Evolutionary conservation across 805 yeast genomes (phyloP).

Genomic region (Jamesozyma gamospora): DNA sequence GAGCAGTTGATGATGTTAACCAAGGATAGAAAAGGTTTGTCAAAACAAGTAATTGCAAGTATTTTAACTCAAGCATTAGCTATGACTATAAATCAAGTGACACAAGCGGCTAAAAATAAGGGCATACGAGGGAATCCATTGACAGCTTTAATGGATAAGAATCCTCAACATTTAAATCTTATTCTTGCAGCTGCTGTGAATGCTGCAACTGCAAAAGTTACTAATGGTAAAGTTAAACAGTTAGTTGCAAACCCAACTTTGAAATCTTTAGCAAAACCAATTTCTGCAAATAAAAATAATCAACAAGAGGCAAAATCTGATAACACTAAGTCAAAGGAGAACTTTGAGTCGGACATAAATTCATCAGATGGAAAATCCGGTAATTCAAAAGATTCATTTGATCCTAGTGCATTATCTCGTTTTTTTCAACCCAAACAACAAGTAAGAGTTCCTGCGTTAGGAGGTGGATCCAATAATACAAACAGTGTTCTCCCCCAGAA

Average conservation of each 20-base stretch:
- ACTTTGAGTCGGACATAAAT: background rate
- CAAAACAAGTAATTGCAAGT: conserved; percentile 73
- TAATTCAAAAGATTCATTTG: conserved; percentile 14
- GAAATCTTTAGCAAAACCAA: background rate
- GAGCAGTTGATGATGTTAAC: conserved; percentile 76
- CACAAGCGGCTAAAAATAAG: conserved; percentile 77
- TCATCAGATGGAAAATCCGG: background rate
- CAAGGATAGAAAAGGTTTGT: conserved; percentile 64
- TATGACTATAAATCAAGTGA: conserved; percentile 83
- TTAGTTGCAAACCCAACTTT: conserved; percentile 28
- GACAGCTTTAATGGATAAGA: conserved; percentile 66
- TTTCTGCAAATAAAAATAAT: background rate
- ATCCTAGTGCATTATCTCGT: conserved; percentile 28
- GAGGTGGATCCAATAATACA: conserved; percentile 10
- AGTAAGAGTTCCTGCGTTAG: conserved; percentile 10
- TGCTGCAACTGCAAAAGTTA: conserved; percentile 58
- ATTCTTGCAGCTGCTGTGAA: conserved; percentile 73
- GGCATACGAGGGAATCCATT: conserved; percentile 74
- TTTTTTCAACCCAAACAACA: conserved; percentile 30
- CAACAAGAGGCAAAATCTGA: background rate
- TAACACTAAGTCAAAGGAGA: background rate
- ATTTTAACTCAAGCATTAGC: conserved; percentile 86
- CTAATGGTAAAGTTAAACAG: conserved; percentile 43
- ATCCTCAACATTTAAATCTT: conserved; percentile 71
- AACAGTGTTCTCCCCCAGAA: conserved; percentile 16